Evolutionary conservation across 176 grass and related monocot species (phyloP).

Genomic region (Triticum timopheevii): DNA sequence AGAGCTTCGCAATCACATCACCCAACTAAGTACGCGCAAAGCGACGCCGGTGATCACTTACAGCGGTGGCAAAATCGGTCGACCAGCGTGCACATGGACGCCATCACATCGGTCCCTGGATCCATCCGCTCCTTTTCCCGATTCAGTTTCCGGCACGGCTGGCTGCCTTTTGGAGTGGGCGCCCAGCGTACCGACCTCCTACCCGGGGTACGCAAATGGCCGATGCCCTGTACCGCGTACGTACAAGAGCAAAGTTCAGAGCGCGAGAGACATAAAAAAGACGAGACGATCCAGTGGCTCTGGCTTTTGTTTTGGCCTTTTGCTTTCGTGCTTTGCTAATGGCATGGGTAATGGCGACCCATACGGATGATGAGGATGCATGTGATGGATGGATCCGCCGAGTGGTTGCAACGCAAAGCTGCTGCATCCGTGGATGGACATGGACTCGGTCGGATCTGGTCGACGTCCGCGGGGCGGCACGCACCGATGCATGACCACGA

Average conservation of each 20-base stretch:
- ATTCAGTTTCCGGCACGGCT: background rate
- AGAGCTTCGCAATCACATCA: background rate
- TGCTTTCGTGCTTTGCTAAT: slow-evolving; percentile 12
- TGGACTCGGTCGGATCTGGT: background rate
- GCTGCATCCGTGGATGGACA: background rate
- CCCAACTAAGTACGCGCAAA: background rate
- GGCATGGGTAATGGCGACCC: background rate
- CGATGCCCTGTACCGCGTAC: background rate
- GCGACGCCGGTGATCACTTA: background rate
- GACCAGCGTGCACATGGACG: slow-evolving; percentile 14
- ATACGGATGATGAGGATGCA: background rate
- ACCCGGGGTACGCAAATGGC: background rate
- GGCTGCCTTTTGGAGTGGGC: background rate
- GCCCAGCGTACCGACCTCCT: background rate
- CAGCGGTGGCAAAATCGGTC: background rate
- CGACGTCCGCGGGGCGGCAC: background rate
- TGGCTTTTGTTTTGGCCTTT: background rate
- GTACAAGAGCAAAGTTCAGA: background rate
- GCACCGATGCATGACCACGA: background rate
- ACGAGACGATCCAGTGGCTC: background rate
- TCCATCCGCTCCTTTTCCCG: background rate
- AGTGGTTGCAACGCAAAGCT: background rate
- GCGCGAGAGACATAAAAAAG: background rate
- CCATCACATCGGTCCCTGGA: background rate
- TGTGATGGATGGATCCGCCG: background rate